Evolutionary conservation across 768 basidiomycete species (phyloP), one percentile per base, ranked within the genome.

Genomic region (Mycena vitilis): DNA sequence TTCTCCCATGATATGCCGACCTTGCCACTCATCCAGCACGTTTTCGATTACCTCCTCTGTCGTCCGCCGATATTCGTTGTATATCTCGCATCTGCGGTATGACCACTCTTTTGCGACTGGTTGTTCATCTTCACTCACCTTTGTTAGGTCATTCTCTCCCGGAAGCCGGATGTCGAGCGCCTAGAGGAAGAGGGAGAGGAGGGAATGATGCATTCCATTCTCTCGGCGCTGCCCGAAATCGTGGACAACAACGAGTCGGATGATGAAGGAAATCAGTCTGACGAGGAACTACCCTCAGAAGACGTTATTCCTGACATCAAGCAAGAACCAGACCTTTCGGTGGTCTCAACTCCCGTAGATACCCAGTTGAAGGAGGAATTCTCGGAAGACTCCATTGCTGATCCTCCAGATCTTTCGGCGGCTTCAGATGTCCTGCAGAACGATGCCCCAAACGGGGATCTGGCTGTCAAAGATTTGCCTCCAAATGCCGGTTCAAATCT

Each of bases 1-100:
- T 95, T 98, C 81, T 90, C 96, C 13, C 96, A 98, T 77, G 95
- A 98, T 73, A 86, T 95, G 64, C 94, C 96, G 10, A 93, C 93
- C 2, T 85, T 97, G n/a, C 87, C 91, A 6, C 89, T 96, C 45
- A 92, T 95, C 34, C 95, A 97, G 76, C 92, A 95, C 70, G 88
- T 95, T 54, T 98, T 97, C 78, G 96, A 98, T 79, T 98, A 90
- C 75, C 80, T 98, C 12, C 81, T 98, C 15, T 88, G 89, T 70
- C 86, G 95, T 42, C 94, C 94, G 30, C 96, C 96, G 12, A 87
- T 95, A 36, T 83, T 85, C 1, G 85, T 89, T 3, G 91, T 97
- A 0, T 98, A 97, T 81, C 87, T 98, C 12, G 90, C 89, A 18
- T 88, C 91, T 40, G 91, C 93, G 47, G 95, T 97, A 76, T 73